Evolutionary conservation across 1,284 basidiomycete genomes (phyloP).

Genomic region (Fomes fomentarius): DNA sequence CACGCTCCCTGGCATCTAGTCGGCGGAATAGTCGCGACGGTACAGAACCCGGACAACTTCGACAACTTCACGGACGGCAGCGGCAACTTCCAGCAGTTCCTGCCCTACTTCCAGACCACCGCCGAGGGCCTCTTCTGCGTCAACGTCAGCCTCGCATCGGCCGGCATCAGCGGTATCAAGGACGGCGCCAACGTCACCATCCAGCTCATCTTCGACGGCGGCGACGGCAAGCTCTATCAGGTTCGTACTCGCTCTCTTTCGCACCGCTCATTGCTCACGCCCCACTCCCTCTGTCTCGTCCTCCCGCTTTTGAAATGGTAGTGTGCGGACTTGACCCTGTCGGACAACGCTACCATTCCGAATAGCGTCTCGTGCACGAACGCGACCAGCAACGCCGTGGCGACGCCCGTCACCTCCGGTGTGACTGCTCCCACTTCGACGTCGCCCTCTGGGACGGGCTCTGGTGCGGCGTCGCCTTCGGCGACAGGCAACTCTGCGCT

Average conservation of each 20-base stretch:
- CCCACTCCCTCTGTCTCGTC: too few relatives aligned
- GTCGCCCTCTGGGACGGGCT: conserved; percentile 8
- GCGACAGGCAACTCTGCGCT: conserved; percentile 24
- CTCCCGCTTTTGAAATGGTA: conserved; percentile 28
- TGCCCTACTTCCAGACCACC: conserved; percentile 53
- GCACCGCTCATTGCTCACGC: background rate
- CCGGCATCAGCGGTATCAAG: conserved; percentile 52
- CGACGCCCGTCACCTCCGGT: conserved; percentile 18
- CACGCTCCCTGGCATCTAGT: conserved; percentile 38
- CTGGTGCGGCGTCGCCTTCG: conserved; percentile 13
- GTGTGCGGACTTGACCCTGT: conserved; percentile 76
- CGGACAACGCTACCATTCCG: conserved; percentile 42
- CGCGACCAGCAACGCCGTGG: conserved; percentile 27
- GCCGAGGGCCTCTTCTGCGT: conserved; percentile 65
- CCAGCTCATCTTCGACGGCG: conserved; percentile 64
- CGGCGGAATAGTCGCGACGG: conserved; percentile 58
- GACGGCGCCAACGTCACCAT: conserved; percentile 63
- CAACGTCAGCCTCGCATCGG: conserved; percentile 55
- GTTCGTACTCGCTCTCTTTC: conserved; percentile 33
- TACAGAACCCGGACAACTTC: conserved; percentile 65
- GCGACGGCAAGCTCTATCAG: conserved; percentile 73
- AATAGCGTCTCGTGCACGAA: conserved; percentile 35
- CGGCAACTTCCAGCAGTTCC: conserved; percentile 29
- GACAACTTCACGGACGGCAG: conserved; percentile 40
- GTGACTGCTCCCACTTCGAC: conserved; percentile 16